Evolutionary conservation across 2,329 filamentous ascomycete genomes (phyloP).

Genomic region (Zasmidium cellare): DNA sequence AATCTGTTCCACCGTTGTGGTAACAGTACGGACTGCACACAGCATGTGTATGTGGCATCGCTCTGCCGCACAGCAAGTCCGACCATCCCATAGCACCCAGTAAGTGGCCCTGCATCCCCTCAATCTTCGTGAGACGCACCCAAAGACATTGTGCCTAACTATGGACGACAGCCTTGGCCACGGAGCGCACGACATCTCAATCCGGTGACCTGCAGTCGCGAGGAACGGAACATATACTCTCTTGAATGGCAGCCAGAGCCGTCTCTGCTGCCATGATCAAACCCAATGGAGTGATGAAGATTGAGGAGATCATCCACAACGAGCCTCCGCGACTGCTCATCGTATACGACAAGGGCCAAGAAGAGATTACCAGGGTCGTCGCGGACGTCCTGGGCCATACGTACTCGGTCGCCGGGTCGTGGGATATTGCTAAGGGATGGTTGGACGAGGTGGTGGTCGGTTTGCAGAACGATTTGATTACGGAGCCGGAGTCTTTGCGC

Average conservation of each 20-base stretch:
- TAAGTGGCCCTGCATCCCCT: conserved; percentile 16
- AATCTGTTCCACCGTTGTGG: conserved; percentile 20
- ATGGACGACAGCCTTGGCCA: conserved; percentile 23
- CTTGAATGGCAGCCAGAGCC: conserved; percentile 14
- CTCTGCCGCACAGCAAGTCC: conserved; percentile 25
- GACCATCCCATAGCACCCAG: conserved; percentile 29
- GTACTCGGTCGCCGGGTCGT: conserved; percentile 59
- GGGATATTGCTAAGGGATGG: conserved; percentile 55
- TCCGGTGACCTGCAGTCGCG: conserved; percentile 29
- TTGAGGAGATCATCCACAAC: conserved; percentile 34
- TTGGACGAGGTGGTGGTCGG: conserved; percentile 69
- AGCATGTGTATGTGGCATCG: conserved; percentile 30
- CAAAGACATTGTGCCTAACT: not conserved
- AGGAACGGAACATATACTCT: conserved; percentile 11
- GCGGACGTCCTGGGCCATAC: conserved; percentile 78
- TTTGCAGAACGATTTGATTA: conserved; percentile 59
- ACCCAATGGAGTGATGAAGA: conserved; percentile 31
- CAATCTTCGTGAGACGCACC: conserved; percentile 1
- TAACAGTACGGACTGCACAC: conserved; percentile 17
- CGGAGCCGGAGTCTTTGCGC: conserved; percentile 58
- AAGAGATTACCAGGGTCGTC: conserved; percentile 71
- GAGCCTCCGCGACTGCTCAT: conserved; percentile 50
- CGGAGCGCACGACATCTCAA: conserved; percentile 35
- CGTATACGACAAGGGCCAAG: conserved; percentile 69
- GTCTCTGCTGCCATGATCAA: conserved; percentile 24